A percentile compares a stretch with the other conserved stretches of the same genome.
Evolutionary conservation across 2,329 filamentous ascomycete genomes (phyloP).

Genomic region (Coniochaeta ligniaria): DNA sequence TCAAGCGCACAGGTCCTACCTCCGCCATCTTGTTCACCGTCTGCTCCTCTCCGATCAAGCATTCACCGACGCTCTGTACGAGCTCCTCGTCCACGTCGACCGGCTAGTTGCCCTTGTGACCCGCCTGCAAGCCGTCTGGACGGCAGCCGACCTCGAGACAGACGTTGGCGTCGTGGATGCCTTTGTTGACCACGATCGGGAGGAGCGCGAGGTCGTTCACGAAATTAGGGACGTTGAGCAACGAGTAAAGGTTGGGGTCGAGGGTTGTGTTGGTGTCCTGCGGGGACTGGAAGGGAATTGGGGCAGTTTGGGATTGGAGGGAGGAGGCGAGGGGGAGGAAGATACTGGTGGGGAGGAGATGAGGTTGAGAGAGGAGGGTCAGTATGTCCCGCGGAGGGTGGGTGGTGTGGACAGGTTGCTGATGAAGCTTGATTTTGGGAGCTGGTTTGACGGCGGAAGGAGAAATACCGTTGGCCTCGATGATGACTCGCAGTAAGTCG

Average conservation of each 20-base stretch:
- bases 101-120: conserved; percentile 70
- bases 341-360: conserved; percentile 23
- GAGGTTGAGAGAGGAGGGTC: conserved; percentile 31
- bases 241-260: conserved; percentile 60
- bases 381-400: conserved; percentile 64
- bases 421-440: conserved; percentile 80
- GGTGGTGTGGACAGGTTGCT: conserved; percentile 77
- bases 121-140: conserved; percentile 70
- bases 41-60: conserved; percentile 57
- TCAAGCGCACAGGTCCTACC: conserved; percentile 70
- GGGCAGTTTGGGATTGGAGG: conserved; percentile 22
- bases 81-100: conserved; percentile 68
- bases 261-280: conserved; percentile 54
- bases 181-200: conserved; percentile 61
- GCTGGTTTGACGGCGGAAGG: conserved; percentile 39
- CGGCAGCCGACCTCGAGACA: conserved; percentile 69
- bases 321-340: conserved; percentile 29
- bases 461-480: conserved; percentile 5
- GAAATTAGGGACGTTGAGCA: conserved; percentile 58
- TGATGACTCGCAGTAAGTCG: background rate
- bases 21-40: conserved; percentile 58
- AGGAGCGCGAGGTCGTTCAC: conserved; percentile 61
- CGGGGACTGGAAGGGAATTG: conserved; percentile 31
- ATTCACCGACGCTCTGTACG: conserved; percentile 60
- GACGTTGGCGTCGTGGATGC: conserved; percentile 77